Evolutionary conservation across 2,329 filamentous ascomycete species (phyloP).

Genomic region (Xylaria multiplex): DNA sequence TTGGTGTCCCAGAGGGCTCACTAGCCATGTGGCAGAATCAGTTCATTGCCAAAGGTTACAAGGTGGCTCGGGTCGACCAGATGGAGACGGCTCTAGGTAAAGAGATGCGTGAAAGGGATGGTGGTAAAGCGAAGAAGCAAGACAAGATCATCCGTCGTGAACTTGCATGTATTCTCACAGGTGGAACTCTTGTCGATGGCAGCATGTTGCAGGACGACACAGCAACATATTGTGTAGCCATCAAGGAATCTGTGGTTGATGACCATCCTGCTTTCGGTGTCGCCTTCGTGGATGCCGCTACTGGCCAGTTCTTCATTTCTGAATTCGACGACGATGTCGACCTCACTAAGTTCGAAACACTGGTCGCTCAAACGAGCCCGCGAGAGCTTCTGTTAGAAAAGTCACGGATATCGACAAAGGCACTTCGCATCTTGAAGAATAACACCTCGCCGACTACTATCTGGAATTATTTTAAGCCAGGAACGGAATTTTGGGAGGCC

Average conservation of each 20-base stretch:
- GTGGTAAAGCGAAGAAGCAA: conserved; percentile 72
- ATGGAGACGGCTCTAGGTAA: conserved; percentile 96
- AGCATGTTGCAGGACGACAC: conserved; percentile 98
- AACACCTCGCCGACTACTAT: conserved; percentile 92
- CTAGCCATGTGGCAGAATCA: conserved; percentile 98
- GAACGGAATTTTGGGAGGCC: conserved; percentile 89
- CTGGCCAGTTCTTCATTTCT: conserved; percentile 92
- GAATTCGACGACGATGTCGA: conserved; percentile 92
- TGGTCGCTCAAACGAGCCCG: conserved; percentile 90
- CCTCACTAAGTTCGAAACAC: conserved; percentile 95
- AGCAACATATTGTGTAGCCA: conserved; percentile 94
- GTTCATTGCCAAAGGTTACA: conserved; percentile 97
- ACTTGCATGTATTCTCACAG: conserved; percentile 88
- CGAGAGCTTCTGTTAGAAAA: conserved; percentile 92
- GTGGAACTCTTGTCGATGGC: conserved; percentile 92
- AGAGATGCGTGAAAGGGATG: conserved; percentile 95
- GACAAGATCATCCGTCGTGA: conserved; percentile 96
- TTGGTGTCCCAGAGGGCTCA: conserved; percentile 94
- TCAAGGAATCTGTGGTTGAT: conserved; percentile 82
- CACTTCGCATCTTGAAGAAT: conserved; percentile 92
- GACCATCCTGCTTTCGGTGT: conserved; percentile 87
- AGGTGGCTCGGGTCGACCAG: conserved; percentile 95
- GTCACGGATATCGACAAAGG: conserved; percentile 84
- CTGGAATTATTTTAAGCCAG: conserved; percentile 92
- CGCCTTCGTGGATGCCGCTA: conserved; percentile 93